Conservation (phyloP, 345 rosid species). For the Populus simonii region DNA sequence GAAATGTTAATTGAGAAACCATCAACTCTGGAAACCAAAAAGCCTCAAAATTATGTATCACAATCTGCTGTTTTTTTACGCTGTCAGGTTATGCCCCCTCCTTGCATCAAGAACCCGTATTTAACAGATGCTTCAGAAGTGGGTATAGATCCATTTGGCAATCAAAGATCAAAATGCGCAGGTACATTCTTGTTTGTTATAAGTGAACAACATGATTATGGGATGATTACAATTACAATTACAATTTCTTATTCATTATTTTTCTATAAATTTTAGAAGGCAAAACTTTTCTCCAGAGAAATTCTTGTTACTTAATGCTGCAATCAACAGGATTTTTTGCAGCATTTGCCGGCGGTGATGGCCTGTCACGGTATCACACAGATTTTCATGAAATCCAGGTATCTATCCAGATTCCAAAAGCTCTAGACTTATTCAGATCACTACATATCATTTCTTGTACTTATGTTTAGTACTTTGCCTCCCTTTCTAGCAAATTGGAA, state of each 20-base stretch:
- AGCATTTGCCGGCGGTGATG: conserved; percentile 58
- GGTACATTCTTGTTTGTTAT: conserved; percentile 37
- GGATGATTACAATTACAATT: not conserved
- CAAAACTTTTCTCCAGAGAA: not conserved
- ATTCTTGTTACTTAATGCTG: conserved; percentile 3
- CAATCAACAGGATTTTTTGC: conserved; percentile 61
- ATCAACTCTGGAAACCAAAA: conserved; percentile 30
- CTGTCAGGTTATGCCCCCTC: conserved; percentile 89
- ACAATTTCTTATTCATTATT: not conserved
- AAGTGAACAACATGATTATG: not conserved
- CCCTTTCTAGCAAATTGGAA: conserved; percentile 70
- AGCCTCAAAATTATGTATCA: conserved; percentile 58
- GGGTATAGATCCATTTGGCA: conserved; percentile 61
- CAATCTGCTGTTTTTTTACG: conserved; percentile 83
- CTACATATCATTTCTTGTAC: not conserved
- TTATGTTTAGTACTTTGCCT: conserved; percentile 1
- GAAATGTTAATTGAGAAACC: conserved; percentile 41
- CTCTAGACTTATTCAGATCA: not conserved
- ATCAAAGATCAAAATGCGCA: conserved; percentile 86
- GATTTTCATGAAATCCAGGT: conserved; percentile 98
- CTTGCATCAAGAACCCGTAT: conserved; percentile 92
- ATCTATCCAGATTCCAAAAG: not conserved
- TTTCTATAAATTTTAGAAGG: not conserved
- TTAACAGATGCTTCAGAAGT: conserved; percentile 46
- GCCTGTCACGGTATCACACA: conserved; percentile 83